A percentile compares a stretch with the other conserved stretches of the same genome.
Evolutionary conservation across 495 filamentous ascomycete genomes (phyloP).

Genomic region (Pyronema domesticum): DNA sequence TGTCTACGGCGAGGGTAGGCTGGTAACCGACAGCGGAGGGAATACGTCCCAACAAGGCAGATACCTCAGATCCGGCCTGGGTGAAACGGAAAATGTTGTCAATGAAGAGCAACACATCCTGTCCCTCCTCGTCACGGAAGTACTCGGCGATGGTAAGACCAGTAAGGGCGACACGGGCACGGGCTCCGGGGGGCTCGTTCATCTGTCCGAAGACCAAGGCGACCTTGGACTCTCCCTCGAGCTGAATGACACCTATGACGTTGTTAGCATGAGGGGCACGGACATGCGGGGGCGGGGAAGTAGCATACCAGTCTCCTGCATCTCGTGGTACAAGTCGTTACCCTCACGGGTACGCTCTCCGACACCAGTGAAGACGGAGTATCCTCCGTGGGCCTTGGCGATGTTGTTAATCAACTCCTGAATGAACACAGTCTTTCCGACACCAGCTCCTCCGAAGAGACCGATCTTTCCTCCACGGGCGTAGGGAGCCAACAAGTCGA

Average conservation of each 20-base stretch:
- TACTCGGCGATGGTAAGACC: constrained; percentile 83
- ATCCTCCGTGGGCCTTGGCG: constrained; percentile 99
- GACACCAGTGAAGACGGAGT: constrained; percentile 99
- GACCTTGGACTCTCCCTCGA: constrained; percentile 98
- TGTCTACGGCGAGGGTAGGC: constrained; percentile 98
- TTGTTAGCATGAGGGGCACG: neutral
- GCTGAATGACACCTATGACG: constrained; percentile 65
- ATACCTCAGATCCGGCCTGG: constrained; percentile 99
- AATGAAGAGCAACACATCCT: constrained; percentile 57
- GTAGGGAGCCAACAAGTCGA: constrained; percentile 94
- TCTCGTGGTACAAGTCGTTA: constrained; percentile 99
- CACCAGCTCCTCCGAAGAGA: constrained; percentile 99
- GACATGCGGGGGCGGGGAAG: neutral
- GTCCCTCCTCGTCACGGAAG: constrained; percentile 94
- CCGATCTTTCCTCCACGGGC: constrained; percentile 99
- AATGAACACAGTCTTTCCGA: constrained; percentile 99
- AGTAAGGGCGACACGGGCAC: constrained; percentile 98
- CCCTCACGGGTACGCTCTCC: constrained; percentile 99
- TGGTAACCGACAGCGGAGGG: constrained; percentile 99
- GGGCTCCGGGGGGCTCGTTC: constrained; percentile 99
- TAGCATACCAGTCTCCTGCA: constrained; percentile 73
- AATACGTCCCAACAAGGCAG: constrained; percentile 97
- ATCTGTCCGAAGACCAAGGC: constrained; percentile 99
- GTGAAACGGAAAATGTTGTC: constrained; percentile 99
- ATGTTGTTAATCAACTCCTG: constrained; percentile 99